These are phyloP conservation scores for Chimonanthus salicifolius DNA, from an alignment of 164 flowering plant genomes.

Conservation along the genomic window DNA sequence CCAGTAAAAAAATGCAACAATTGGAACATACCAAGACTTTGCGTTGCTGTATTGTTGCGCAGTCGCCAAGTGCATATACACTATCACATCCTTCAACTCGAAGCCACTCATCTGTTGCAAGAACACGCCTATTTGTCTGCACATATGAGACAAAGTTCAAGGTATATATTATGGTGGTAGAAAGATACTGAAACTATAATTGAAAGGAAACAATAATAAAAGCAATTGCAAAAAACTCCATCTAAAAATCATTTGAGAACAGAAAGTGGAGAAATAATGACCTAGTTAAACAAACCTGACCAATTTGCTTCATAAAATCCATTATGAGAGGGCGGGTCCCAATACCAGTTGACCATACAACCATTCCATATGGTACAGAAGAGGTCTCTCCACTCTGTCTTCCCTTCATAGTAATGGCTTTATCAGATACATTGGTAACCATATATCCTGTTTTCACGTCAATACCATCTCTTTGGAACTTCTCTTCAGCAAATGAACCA, in stretches of 20 bases:
- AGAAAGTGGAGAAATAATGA: slow-evolving; percentile 1
- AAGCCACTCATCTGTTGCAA: slow-evolving; percentile 91
- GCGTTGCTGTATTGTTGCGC: slow-evolving; percentile 79
- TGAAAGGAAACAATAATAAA: background rate
- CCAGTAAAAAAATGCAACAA: background rate
- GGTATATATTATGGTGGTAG: background rate
- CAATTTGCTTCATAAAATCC: slow-evolving; percentile 84
- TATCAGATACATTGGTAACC: slow-evolving; percentile 62
- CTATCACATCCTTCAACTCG: slow-evolving; percentile 64
- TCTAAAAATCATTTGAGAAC: background rate
- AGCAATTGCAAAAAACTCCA: background rate
- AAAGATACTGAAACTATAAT: background rate
- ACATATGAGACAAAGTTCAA: background rate
- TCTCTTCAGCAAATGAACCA: slow-evolving; percentile 68
- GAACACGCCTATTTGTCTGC: slow-evolving; percentile 62
- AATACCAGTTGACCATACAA: slow-evolving; percentile 92
- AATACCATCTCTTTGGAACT: slow-evolving; percentile 81
- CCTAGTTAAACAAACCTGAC: slow-evolving; percentile 48
- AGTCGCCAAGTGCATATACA: slow-evolving; percentile 88
- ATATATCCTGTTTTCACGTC: slow-evolving; percentile 60
- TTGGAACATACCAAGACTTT: slow-evolving; percentile 65
- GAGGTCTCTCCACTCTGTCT: slow-evolving; percentile 31
- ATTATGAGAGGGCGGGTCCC: slow-evolving; percentile 77
- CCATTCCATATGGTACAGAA: slow-evolving; percentile 73
- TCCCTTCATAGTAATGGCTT: slow-evolving; percentile 45